These are phyloP conservation scores for Drechmeria coniospora DNA, from an alignment of 2,329 filamentous ascomycete species.

Conservation along the genomic window DNA sequence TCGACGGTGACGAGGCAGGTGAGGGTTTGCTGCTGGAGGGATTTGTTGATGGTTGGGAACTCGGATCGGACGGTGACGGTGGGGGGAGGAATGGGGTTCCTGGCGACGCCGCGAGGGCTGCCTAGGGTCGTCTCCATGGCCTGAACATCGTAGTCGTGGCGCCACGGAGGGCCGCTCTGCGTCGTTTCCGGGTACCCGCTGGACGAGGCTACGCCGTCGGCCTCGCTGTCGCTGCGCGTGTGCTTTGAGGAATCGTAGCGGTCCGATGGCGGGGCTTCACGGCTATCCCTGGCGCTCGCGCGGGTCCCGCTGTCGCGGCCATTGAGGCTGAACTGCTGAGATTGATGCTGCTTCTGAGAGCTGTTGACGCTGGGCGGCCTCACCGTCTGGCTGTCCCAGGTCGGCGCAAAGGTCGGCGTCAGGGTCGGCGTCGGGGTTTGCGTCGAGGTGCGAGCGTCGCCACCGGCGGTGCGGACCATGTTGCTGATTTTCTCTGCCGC, in stretches of 20 bases:
- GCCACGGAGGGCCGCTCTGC: slow-evolving; percentile 52
- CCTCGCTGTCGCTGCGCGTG: slow-evolving; percentile 63
- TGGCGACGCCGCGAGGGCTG: slow-evolving; percentile 54
- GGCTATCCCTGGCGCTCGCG: slow-evolving; percentile 31
- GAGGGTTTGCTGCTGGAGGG: slow-evolving; percentile 83
- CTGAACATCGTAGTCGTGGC: slow-evolving; percentile 90
- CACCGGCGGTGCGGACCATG: slow-evolving; percentile 67
- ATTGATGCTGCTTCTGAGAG: slow-evolving; percentile 18
- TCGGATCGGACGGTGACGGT: slow-evolving; percentile 92
- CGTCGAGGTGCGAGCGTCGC: slow-evolving; percentile 42
- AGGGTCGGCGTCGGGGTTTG: slow-evolving; percentile 40
- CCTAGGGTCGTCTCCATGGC: slow-evolving; percentile 80
- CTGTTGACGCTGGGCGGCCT: slow-evolving; percentile 36
- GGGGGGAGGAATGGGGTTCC: slow-evolving; percentile 80
- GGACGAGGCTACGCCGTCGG: slow-evolving; percentile 58
- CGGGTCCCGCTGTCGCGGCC: slow-evolving; percentile 18
- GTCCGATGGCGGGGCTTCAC: slow-evolving; percentile 29
- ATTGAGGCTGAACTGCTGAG: slow-evolving; percentile 15
- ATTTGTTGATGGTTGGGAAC: slow-evolving; percentile 85
- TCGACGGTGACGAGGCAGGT: slow-evolving; percentile 92
- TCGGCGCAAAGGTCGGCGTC: slow-evolving; percentile 36
- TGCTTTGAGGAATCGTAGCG: slow-evolving; percentile 38
- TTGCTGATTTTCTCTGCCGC: slow-evolving; percentile 78
- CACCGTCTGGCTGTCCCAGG: slow-evolving; percentile 52
- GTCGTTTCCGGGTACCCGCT: slow-evolving; percentile 66